phyloP scores from a whole-genome alignment of 768 basidiomycete genomes.

The Leccinum truebloodii region DNA sequence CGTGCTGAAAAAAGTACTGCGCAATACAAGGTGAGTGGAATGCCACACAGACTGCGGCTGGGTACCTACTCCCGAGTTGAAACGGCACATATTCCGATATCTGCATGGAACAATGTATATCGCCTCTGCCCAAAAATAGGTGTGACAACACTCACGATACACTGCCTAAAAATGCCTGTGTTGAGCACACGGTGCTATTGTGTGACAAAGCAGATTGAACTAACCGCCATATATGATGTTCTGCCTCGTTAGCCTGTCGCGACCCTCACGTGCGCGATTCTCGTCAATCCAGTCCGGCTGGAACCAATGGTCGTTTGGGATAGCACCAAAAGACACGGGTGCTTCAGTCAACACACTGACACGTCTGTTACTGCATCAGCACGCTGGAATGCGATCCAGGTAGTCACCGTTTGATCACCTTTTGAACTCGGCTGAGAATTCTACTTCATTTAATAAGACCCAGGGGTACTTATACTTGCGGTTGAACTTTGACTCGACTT shows the following conservation, averaged over 20 bases:
- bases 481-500: conserved; percentile 62
- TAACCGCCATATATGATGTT: conserved; percentile 52
- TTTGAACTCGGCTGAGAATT: conserved; percentile 57
- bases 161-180: conserved; percentile 35
- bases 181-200: conserved; percentile 2
- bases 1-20: conserved; percentile 58
- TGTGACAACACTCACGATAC: conserved; percentile 39
- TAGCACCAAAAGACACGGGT: conserved; percentile 52
- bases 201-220: conserved; percentile 15
- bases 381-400: not conserved
- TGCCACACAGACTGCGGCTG: not conserved
- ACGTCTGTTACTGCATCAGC: conserved; percentile 30
- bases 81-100: conserved; percentile 80
- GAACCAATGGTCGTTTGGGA: conserved; percentile 64
- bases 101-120: conserved; percentile 18
- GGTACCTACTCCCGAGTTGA: conserved; percentile 61
- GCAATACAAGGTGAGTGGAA: conserved; percentile 10
- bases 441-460: conserved; percentile 63
- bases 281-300: conserved; percentile 79
- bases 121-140: not conserved
- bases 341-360: conserved; percentile 40
- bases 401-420: conserved; percentile 25
- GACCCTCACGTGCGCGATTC: conserved; percentile 50
- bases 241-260: conserved; percentile 50
- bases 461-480: conserved; percentile 58